A percentile compares a stretch with the other conserved stretches of the same genome.
These are phyloP conservation scores for Leucoagaricus sp. DNA, from an alignment of 1,284 basidiomycete genomes.

Conservation along the genomic window DNA sequence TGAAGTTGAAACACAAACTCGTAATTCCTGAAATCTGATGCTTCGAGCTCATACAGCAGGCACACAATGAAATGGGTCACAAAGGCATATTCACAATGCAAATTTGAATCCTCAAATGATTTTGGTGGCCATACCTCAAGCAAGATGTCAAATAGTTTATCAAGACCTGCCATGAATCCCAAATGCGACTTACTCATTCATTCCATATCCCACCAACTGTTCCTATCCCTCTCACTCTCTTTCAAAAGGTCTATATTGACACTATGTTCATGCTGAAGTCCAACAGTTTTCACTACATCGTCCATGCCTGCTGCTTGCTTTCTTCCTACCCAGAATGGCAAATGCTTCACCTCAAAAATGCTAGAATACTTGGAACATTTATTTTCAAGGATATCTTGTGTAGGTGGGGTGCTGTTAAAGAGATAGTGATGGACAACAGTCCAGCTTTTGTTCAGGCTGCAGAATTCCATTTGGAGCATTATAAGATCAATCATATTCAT, in stretches of 20 bases:
- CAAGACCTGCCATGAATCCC: slow-evolving; percentile 38
- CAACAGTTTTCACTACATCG: slow-evolving; percentile 27
- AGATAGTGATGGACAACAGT: slow-evolving; percentile 39
- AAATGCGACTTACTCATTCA: slow-evolving; percentile 29
- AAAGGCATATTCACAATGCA: slow-evolving; percentile 25
- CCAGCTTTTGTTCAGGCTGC: slow-evolving; percentile 32
- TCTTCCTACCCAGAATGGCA: slow-evolving; percentile 30
- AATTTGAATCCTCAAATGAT: slow-evolving; percentile 17
- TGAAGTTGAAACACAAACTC: slow-evolving; percentile 16
- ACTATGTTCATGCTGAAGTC: slow-evolving; percentile 30
- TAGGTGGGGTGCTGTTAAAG: slow-evolving; percentile 28
- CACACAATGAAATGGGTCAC: slow-evolving; percentile 29
- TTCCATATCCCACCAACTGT: slow-evolving; percentile 35
- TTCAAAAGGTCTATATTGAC: slow-evolving; percentile 33
- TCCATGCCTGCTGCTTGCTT: slow-evolving; percentile 28
- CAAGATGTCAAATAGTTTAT: slow-evolving; percentile 30
- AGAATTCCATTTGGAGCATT: slow-evolving; percentile 29
- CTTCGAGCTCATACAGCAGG: slow-evolving; percentile 17
- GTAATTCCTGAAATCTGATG: slow-evolving; percentile 15
- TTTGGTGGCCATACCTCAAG: slow-evolving; percentile 34
- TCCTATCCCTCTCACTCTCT: slow-evolving; percentile 28
- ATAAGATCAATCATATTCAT: slow-evolving; percentile 38
- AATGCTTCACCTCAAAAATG: slow-evolving; percentile 25
- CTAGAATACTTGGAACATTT: slow-evolving; percentile 25
- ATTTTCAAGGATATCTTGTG: slow-evolving; percentile 33